These are phyloP conservation scores for Vitis hybrid DNA, from an alignment of 177 flowering plant species.

Conservation along the genomic window DNA sequence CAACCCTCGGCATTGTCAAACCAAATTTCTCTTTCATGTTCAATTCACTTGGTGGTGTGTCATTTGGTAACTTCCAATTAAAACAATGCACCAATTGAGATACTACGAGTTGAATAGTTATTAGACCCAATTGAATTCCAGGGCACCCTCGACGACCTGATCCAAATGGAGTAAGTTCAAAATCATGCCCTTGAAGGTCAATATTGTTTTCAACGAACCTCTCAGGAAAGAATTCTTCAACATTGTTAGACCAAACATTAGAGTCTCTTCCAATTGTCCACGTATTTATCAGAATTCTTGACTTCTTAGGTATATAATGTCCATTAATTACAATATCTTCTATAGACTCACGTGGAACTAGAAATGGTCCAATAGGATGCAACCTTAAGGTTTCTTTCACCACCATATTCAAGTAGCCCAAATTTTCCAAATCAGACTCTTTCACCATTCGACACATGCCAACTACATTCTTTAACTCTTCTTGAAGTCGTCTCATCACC, in stretches of 20 bases:
- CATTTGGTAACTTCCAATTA: slow-evolving; percentile 25
- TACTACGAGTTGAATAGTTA: slow-evolving; percentile 7
- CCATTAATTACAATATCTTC: neutral
- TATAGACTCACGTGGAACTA: neutral
- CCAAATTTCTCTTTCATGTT: slow-evolving; percentile 37
- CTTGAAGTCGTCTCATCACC: slow-evolving; percentile 5
- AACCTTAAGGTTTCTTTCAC: no score
- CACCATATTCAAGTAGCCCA: no score
- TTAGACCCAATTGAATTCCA: slow-evolving; percentile 25
- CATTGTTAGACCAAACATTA: slow-evolving; percentile 5
- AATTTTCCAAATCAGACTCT: neutral
- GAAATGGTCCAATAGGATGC: neutral
- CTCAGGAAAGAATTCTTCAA: slow-evolving; percentile 16
- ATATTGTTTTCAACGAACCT: slow-evolving; percentile 24
- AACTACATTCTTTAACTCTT: slow-evolving; percentile 12
- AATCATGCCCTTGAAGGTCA: slow-evolving; percentile 27
- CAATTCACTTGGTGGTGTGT: slow-evolving; percentile 12
- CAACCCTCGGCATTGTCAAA: slow-evolving; percentile 2
- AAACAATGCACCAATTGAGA: slow-evolving; percentile 27
- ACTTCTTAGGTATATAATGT: no score
- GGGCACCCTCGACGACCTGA: slow-evolving; percentile 34
- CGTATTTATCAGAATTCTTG: no score
- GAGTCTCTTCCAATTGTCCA: no score
- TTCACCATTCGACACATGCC: slow-evolving; percentile 6
- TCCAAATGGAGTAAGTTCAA: slow-evolving; percentile 29